These are phyloP conservation scores for Stagonosporopsis rhizophila DNA, from an alignment of 2,329 filamentous ascomycete species.

Conservation along the genomic window DNA sequence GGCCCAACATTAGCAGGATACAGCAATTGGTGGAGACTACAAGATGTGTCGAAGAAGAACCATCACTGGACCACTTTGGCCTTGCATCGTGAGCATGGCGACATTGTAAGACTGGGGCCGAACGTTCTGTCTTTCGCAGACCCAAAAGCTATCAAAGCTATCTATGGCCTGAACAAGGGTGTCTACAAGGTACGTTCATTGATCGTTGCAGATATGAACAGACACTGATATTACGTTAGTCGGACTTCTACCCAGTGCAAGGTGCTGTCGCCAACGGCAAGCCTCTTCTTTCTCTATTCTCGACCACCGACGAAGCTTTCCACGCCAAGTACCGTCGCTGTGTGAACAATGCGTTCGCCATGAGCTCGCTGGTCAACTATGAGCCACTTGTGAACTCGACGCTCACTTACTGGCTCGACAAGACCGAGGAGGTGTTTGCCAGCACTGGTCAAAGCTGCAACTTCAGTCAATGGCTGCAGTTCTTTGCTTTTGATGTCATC, in stretches of 20 bases:
- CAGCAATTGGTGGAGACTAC: slow-evolving; percentile 78
- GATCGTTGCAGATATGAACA: neutral
- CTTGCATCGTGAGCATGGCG: slow-evolving; percentile 74
- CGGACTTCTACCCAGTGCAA: slow-evolving; percentile 82
- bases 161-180: slow-evolving; percentile 84
- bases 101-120: slow-evolving; percentile 77
- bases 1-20: slow-evolving; percentile 72
- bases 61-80: slow-evolving; percentile 72
- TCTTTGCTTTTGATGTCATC: slow-evolving; percentile 83
- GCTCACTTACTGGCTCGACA: slow-evolving; percentile 71
- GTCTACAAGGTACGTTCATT: slow-evolving; percentile 69
- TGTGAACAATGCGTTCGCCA: slow-evolving; percentile 78
- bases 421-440: slow-evolving; percentile 54
- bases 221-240: slow-evolving; percentile 56
- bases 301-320: slow-evolving; percentile 75
- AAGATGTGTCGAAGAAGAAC: slow-evolving; percentile 69
- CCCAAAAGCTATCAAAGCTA: slow-evolving; percentile 74
- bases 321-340: slow-evolving; percentile 77
- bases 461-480: slow-evolving; percentile 77
- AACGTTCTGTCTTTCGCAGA: slow-evolving; percentile 77
- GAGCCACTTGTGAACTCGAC: slow-evolving; percentile 82
- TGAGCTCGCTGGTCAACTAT: slow-evolving; percentile 78
- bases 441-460: slow-evolving; percentile 60
- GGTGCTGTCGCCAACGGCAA: slow-evolving; percentile 74
- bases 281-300: slow-evolving; percentile 75